These are phyloP conservation scores for Phanerochaete carnosa DNA, from an alignment of 768 basidiomycete species.

Conservation along the genomic window DNA sequence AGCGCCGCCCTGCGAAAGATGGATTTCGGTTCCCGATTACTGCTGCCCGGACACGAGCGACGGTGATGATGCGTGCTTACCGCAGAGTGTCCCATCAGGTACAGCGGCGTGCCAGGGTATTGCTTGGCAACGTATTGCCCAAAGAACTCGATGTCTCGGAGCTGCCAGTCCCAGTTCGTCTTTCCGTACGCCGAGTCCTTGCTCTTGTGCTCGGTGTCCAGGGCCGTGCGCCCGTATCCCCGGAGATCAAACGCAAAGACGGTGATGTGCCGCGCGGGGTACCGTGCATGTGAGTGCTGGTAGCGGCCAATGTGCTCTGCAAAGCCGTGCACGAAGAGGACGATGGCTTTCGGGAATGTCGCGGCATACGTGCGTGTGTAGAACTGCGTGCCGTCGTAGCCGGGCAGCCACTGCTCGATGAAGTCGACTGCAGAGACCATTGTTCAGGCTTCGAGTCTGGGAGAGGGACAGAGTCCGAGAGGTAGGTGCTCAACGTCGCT, in stretches of 20 bases:
- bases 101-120: slow-evolving; percentile 50
- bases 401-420: slow-evolving; percentile 53
- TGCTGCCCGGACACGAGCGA: slow-evolving; percentile 1
- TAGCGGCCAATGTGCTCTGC: slow-evolving; percentile 73
- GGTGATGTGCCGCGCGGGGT: slow-evolving; percentile 51
- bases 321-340: slow-evolving; percentile 79
- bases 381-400: slow-evolving; percentile 56
- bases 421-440: neutral
- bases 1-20: slow-evolving; percentile 59
- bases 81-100: slow-evolving; percentile 81
- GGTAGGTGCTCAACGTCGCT: no score
- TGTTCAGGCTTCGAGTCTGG: neutral
- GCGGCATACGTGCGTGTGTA: slow-evolving; percentile 65
- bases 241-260: slow-evolving; percentile 78
- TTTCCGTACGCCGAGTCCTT: slow-evolving; percentile 57
- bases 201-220: slow-evolving; percentile 53
- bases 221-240: slow-evolving; percentile 74
- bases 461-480: neutral
- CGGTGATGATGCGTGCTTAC: slow-evolving; percentile 35
- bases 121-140: slow-evolving; percentile 45
- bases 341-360: slow-evolving; percentile 41
- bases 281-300: slow-evolving; percentile 56
- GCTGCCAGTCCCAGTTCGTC: slow-evolving; percentile 60
- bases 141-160: slow-evolving; percentile 70
- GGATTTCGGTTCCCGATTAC: neutral